phyloP scores from a whole-genome alignment of 2,329 filamentous ascomycete genomes.

The Incumbomyces lentus region DNA sequence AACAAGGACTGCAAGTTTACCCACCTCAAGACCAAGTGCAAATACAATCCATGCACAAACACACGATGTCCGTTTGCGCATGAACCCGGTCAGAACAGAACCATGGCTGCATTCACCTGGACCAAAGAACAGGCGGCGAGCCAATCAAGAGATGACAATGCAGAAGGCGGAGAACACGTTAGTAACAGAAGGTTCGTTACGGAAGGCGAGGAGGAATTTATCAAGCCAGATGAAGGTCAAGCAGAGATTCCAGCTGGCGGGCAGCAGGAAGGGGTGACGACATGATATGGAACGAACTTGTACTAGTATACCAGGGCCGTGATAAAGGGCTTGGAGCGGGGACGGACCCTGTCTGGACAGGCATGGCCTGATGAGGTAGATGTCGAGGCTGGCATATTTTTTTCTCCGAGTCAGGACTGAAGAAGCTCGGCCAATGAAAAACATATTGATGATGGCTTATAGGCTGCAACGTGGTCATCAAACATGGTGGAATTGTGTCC shows the following conservation, averaged over 20 bases:
- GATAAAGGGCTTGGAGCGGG: background rate
- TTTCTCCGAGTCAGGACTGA: background rate
- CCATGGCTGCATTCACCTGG: slow-evolving; percentile 86
- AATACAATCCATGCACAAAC: slow-evolving; percentile 84
- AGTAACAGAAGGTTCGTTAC: slow-evolving; percentile 84
- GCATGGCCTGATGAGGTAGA: too few species aligned
- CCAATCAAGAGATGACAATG: slow-evolving; percentile 9
- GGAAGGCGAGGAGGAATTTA: slow-evolving; percentile 54
- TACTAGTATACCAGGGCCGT: slow-evolving; percentile 3
- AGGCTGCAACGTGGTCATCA: too few species aligned
- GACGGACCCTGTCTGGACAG: background rate
- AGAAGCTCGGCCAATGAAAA: slow-evolving; percentile 4
- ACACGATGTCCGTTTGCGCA: slow-evolving; percentile 82
- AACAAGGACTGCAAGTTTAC: slow-evolving; percentile 78
- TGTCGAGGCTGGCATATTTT: too few species aligned
- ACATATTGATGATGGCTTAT: too few species aligned
- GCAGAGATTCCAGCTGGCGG: background rate
- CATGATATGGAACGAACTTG: background rate
- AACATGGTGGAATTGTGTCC: too few species aligned
- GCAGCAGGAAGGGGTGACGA: background rate
- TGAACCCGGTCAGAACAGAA: slow-evolving; percentile 69
- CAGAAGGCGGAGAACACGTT: slow-evolving; percentile 44
- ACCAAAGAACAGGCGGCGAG: slow-evolving; percentile 45
- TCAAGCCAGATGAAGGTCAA: slow-evolving; percentile 46
- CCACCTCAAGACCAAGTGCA: slow-evolving; percentile 75